These are phyloP conservation scores for Coemansia sp. DNA, from an alignment of 192 early-diverging fungal species.

Conservation along the genomic window DNA sequence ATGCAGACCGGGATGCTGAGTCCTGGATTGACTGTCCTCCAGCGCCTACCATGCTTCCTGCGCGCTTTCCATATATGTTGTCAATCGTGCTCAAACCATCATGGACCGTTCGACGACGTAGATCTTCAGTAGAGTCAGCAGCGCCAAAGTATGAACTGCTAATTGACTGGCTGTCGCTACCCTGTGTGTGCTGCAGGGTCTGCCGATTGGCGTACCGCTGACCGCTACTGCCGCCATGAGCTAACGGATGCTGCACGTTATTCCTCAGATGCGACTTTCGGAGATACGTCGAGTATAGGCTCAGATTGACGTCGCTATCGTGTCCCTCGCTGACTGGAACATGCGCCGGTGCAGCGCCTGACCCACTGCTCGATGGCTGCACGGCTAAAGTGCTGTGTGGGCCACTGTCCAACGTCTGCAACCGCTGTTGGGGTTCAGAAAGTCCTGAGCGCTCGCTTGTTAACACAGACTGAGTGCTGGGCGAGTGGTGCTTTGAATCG, in stretches of 20 bases:
- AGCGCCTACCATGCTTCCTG: not conserved
- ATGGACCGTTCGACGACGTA: not conserved
- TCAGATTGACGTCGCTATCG: conserved; percentile 17
- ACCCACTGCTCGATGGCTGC: conserved; percentile 1
- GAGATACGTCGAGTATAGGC: conserved; percentile 49
- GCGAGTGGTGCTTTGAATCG: conserved; percentile 2
- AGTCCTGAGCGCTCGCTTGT: not conserved
- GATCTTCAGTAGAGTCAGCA: not conserved
- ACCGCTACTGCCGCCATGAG: conserved; percentile 7
- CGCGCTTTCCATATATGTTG: not conserved
- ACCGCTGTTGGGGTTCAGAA: not conserved
- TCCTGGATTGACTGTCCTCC: not conserved
- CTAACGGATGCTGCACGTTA: conserved; percentile 21
- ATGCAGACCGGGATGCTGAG: not conserved
- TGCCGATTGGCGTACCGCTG: conserved; percentile 18
- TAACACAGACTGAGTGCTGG: not conserved
- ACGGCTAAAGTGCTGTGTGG: not conserved
- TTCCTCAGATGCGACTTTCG: conserved; percentile 54
- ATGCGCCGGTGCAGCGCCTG: not conserved
- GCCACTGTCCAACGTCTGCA: not conserved
- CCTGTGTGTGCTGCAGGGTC: conserved; percentile 8
- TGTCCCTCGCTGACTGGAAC: not conserved
- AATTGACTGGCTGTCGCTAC: not conserved
- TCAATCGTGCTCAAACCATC: not conserved
- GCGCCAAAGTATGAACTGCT: not conserved